Conservation (phyloP, 1,139 yeast genomes). For the Yamadazyma aaseri region DNA sequence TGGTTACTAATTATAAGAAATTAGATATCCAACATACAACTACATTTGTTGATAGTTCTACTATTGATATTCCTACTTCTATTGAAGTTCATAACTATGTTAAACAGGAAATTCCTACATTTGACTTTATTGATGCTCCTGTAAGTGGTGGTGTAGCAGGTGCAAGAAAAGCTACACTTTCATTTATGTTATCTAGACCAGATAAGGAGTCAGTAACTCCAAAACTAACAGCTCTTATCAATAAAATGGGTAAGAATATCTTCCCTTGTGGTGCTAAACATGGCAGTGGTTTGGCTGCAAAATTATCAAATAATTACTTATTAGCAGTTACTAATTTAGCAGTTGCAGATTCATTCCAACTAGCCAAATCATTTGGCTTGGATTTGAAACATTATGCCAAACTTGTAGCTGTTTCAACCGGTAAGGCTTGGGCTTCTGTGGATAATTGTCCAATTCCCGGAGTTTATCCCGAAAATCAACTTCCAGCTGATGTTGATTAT, state of each 20-base stretch:
- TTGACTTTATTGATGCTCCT: slow-evolving; percentile 55
- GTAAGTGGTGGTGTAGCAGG: slow-evolving; percentile 65
- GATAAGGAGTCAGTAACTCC: slow-evolving; percentile 27
- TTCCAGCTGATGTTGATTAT: slow-evolving; percentile 51
- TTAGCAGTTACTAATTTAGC: slow-evolving; percentile 60
- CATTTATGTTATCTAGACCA: slow-evolving; percentile 55
- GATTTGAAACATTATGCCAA: slow-evolving; percentile 50
- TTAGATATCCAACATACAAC: slow-evolving; percentile 12
- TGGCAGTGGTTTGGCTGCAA: slow-evolving; percentile 60
- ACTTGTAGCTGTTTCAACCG: slow-evolving; percentile 57
- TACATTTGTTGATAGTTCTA: slow-evolving; percentile 52
- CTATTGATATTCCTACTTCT: slow-evolving; percentile 55
- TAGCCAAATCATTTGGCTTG: slow-evolving; percentile 55
- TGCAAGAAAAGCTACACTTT: slow-evolving; percentile 54
- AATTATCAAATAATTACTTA: slow-evolving; percentile 57
- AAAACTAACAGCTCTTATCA: slow-evolving; percentile 28
- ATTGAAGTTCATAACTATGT: slow-evolving; percentile 39
- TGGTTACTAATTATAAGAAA: slow-evolving; percentile 29
- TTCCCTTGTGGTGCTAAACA: slow-evolving; percentile 54
- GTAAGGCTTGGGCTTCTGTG: slow-evolving; percentile 60
- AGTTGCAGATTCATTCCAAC: slow-evolving; percentile 58
- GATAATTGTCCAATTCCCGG: slow-evolving; percentile 62
- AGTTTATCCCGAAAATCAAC: slow-evolving; percentile 37
- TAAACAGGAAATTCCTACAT: slow-evolving; percentile 26
- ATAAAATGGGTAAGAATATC: slow-evolving; percentile 51